Conservation (phyloP, 2,329 filamentous ascomycete genomes). For the Colletotrichum cereale region DNA sequence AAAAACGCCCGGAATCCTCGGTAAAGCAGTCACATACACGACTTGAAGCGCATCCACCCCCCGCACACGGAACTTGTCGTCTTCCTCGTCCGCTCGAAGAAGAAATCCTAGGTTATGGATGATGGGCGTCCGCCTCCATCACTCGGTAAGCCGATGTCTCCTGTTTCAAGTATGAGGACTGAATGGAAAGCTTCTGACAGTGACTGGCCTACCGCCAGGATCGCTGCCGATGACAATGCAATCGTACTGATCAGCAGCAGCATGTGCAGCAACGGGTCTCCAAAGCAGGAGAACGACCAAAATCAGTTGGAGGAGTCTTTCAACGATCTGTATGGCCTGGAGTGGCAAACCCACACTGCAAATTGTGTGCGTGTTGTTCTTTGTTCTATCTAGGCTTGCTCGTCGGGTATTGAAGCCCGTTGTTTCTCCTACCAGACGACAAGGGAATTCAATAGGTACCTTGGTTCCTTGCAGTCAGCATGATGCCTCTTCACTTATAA, state of each 20-base stretch:
- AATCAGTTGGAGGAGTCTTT: not conserved
- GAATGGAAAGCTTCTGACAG: conserved; percentile 66
- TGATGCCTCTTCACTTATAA: not conserved
- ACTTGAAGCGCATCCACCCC: conserved; percentile 69
- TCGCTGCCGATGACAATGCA: conserved; percentile 71
- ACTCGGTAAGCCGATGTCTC: conserved; percentile 49
- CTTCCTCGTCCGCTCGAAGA: conserved; percentile 67
- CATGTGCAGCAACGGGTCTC: not conserved
- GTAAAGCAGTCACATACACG: conserved; percentile 71
- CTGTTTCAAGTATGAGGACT: conserved; percentile 69
- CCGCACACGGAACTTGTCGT: conserved; percentile 69
- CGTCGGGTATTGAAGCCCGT: no score
- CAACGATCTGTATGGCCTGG: not conserved
- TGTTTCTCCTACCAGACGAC: not conserved
- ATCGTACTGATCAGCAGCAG: conserved; percentile 55
- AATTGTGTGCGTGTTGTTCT: not conserved
- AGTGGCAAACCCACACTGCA: not conserved
- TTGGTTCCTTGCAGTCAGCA: not conserved
- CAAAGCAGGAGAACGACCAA: not conserved
- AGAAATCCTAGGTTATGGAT: conserved; percentile 70
- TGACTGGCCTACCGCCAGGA: conserved; percentile 65
- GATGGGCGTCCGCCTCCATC: conserved; percentile 42
- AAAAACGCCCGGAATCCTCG: conserved; percentile 61
- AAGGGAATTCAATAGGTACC: not conserved
- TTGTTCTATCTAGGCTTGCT: not conserved